Conservation (phyloP, 73 alveolate species). For the Stentor coeruleus region DNA sequence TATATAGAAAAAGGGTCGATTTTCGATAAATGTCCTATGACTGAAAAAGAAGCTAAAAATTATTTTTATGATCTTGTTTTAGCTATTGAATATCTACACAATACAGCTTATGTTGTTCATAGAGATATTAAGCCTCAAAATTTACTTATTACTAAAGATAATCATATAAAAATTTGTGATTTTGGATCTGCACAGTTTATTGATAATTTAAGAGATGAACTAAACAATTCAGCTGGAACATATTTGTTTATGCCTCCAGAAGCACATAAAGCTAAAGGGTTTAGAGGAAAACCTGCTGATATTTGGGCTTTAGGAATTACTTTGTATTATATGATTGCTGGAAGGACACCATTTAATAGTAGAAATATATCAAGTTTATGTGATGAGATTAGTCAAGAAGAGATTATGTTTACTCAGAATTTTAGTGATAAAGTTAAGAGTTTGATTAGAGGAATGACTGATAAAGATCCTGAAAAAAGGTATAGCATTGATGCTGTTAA, state of each 20-base stretch:
- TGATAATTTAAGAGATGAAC: too few species aligned
- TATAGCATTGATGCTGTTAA: too few species aligned
- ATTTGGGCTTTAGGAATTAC: conserved; percentile 68
- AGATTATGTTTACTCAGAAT: too few species aligned
- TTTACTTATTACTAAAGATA: conserved; percentile 59
- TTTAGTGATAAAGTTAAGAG: too few species aligned
- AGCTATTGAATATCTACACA: conserved; percentile 62
- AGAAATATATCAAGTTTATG: too few species aligned
- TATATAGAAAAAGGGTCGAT: conserved; percentile 39
- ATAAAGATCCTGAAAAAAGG: too few species aligned
- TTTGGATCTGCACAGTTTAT: conserved; percentile 73
- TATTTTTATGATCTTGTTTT: conserved; percentile 53
- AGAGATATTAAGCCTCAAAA: conserved; percentile 91
- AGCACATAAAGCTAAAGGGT: neutral
- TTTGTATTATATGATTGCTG: conserved; percentile 51
- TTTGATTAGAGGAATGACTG: too few species aligned
- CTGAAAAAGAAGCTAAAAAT: conserved; percentile 33
- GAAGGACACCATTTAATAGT: too few species aligned
- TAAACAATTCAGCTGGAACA: too few species aligned
- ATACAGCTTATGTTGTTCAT: conserved; percentile 58
- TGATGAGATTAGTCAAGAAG: too few species aligned
- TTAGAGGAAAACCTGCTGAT: conserved; percentile 50
- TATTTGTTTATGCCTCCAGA: conserved; percentile 37
- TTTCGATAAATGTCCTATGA: too few species aligned
- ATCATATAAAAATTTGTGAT: conserved; percentile 70